phyloP scores from a whole-genome alignment of 805 yeast genomes.

The Yarrowia sp. region DNA sequence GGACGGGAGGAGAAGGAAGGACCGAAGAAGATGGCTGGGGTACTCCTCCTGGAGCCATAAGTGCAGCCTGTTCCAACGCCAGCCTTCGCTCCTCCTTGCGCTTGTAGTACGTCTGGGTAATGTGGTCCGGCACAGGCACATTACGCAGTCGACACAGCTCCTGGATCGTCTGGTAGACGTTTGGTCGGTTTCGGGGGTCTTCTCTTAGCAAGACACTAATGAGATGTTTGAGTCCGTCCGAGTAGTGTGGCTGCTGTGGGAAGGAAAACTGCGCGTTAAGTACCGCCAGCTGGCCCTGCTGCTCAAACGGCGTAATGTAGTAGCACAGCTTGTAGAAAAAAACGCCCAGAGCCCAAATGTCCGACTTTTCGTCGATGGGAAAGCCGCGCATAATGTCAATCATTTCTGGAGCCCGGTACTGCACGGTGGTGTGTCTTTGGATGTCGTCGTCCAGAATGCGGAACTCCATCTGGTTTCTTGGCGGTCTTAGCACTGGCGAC shows the following conservation, averaged over 20 bases:
- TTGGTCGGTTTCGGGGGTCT: conserved; percentile 79
- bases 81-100: conserved; percentile 6
- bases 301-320: conserved; percentile 91
- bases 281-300: conserved; percentile 77
- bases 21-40: conserved; percentile 28
- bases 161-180: conserved; percentile 70
- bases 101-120: conserved; percentile 36
- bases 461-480: conserved; percentile 68
- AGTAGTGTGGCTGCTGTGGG: conserved; percentile 63
- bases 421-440: conserved; percentile 89
- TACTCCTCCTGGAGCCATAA: neutral
- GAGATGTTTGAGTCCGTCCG: conserved; percentile 68
- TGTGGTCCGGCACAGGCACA: conserved; percentile 46
- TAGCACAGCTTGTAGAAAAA: conserved; percentile 86
- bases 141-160: conserved; percentile 62
- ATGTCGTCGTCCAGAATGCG: conserved; percentile 78
- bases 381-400: conserved; percentile 76
- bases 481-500: conserved; percentile 65
- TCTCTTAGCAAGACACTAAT: conserved; percentile 78
- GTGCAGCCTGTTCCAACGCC: neutral
- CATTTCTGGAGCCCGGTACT: conserved; percentile 95
- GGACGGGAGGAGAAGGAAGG: conserved; percentile 26
- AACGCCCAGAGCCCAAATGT: conserved; percentile 96
- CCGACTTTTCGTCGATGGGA: conserved; percentile 88
- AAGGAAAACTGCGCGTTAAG: conserved; percentile 78